Percentiles rank a stretch among this genome's conserved stretches.
phyloP scores from a whole-genome alignment of 371 early-diverging fungal genomes.

The Lichtheimia hyalospora region DNA sequence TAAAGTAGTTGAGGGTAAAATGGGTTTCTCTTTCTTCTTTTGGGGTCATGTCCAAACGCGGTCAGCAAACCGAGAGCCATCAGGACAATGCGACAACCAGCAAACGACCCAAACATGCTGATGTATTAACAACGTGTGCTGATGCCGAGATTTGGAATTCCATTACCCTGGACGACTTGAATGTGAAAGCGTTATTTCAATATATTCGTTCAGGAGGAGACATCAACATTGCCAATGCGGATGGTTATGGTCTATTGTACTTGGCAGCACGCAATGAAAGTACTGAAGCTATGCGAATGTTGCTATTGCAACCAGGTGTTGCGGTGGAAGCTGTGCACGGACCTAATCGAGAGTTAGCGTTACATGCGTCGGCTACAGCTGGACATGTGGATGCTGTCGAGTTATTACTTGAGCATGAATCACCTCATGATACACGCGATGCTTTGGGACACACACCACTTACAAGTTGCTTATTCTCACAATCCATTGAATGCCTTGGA shows the following conservation, averaged over 20 bases:
- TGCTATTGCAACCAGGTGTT: slow-evolving; percentile 36
- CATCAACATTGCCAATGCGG: slow-evolving; percentile 16
- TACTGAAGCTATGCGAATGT: slow-evolving; percentile 40
- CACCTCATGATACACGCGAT: slow-evolving; percentile 56
- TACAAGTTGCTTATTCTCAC: slow-evolving; percentile 31
- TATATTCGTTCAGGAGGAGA: slow-evolving; percentile 33
- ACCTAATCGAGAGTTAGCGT: slow-evolving; percentile 39
- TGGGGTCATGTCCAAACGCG: too few species aligned
- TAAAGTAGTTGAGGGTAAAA: too few species aligned
- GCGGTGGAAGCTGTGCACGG: slow-evolving; percentile 40
- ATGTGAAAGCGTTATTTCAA: slow-evolving; percentile 43
- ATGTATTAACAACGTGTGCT: neutral
- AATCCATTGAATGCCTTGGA: slow-evolving; percentile 27
- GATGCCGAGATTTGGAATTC: slow-evolving; percentile 31
- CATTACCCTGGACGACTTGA: slow-evolving; percentile 26
- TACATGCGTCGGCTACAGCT: slow-evolving; percentile 40
- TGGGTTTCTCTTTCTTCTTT: too few species aligned
- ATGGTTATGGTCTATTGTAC: slow-evolving; percentile 44
- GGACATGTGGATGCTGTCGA: slow-evolving; percentile 42
- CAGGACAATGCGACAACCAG: too few species aligned
- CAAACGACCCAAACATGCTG: too few species aligned
- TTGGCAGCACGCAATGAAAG: slow-evolving; percentile 43
- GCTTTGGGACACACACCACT: slow-evolving; percentile 69
- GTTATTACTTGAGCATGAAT: slow-evolving; percentile 43
- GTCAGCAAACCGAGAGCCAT: too few species aligned